Conservation (phyloP, 352 stramenopile genomes). For the Phytophthora colocasiae region DNA sequence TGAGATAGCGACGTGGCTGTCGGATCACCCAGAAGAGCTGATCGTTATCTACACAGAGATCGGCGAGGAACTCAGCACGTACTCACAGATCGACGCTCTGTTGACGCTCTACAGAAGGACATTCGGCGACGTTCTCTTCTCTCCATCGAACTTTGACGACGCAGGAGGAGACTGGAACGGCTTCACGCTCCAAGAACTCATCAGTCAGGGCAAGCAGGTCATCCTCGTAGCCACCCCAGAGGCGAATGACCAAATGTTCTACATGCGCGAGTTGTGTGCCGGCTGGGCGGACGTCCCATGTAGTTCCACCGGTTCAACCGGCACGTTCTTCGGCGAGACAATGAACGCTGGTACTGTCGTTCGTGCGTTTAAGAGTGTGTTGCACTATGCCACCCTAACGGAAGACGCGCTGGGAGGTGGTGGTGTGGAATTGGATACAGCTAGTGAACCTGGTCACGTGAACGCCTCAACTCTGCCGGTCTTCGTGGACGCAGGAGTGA, state of each 20-base stretch:
- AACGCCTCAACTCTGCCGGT: conserved; percentile 47
- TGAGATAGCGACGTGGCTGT: conserved; percentile 68
- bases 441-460: conserved; percentile 35
- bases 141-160: conserved; percentile 47
- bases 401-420: conserved; percentile 38
- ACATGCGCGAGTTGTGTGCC: conserved; percentile 53
- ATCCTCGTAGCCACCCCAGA: conserved; percentile 53
- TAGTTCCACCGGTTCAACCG: conserved; percentile 20
- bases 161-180: conserved; percentile 49
- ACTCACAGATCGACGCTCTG: conserved; percentile 53
- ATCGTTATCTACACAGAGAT: conserved; percentile 70
- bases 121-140: conserved; percentile 64
- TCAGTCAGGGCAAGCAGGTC: conserved; percentile 58
- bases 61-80: conserved; percentile 49
- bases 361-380: conserved; percentile 51
- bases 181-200: conserved; percentile 58
- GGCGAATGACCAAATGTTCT: conserved; percentile 67
- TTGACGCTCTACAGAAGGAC: conserved; percentile 51
- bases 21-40: conserved; percentile 48
- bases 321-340: conserved; percentile 48
- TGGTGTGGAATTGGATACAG: conserved; percentile 24
- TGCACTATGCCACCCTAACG: conserved; percentile 64
- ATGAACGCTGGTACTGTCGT: conserved; percentile 58
- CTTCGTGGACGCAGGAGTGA: conserved; percentile 65
- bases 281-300: conserved; percentile 54